phyloP scores from a whole-genome alignment of 1,284 basidiomycete genomes.

The Irpex sp. region DNA sequence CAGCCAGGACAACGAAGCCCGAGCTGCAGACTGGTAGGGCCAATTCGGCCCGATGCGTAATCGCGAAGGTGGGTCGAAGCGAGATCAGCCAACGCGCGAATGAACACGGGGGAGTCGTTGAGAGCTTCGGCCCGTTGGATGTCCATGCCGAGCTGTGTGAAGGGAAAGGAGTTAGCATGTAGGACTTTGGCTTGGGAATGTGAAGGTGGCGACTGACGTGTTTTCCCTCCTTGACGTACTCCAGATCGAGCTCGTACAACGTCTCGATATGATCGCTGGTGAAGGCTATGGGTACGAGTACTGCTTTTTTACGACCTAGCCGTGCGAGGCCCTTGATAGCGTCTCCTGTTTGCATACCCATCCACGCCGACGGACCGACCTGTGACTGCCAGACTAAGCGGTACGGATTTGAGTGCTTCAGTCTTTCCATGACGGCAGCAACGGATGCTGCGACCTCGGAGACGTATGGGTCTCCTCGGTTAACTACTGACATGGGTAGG shows the following conservation, averaged over 20 bases:
- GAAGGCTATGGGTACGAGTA: constrained; percentile 96
- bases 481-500: constrained; percentile 94
- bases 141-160: constrained; percentile 80
- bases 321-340: constrained; percentile 92
- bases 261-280: constrained; percentile 99
- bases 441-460: constrained; percentile 95
- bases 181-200: neutral
- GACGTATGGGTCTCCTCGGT: constrained; percentile 97
- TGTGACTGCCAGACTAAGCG: constrained; percentile 98
- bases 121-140: constrained; percentile 92
- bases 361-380: constrained; percentile 97
- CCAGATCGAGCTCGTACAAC: constrained; percentile 93
- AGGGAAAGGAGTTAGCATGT: neutral
- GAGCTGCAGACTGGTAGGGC: constrained; percentile 79
- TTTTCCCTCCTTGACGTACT: constrained; percentile 88
- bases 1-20: constrained; percentile 91
- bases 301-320: constrained; percentile 82
- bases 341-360: constrained; percentile 94
- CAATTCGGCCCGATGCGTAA: constrained; percentile 47
- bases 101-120: constrained; percentile 97
- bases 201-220: constrained; percentile 54
- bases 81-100: constrained; percentile 94
- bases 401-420: constrained; percentile 80
- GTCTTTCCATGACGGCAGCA: constrained; percentile 82
- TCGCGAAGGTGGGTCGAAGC: constrained; percentile 78